Evolutionary conservation across 306 rosid genomes (phyloP).

Genomic region (Mimosa pudica): DNA sequence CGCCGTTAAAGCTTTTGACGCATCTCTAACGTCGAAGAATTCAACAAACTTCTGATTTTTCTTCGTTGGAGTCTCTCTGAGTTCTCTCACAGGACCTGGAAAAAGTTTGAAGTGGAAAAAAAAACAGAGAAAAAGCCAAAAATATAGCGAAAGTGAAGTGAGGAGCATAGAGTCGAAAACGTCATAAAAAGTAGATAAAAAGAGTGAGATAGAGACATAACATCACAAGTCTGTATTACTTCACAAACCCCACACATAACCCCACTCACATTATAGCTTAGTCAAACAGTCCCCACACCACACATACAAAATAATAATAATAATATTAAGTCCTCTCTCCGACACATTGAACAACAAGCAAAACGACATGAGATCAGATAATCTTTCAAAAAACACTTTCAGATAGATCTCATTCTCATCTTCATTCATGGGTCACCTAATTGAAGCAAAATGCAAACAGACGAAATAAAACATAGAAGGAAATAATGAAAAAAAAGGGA

Average conservation of each 20-base stretch:
- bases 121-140: neutral
- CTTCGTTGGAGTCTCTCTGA: conserved; percentile 74
- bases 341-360: conserved; percentile 2
- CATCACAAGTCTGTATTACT: neutral
- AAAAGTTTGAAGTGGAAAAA: neutral
- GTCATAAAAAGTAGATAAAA: conserved; percentile 14
- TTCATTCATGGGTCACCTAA: neutral
- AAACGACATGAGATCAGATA: conserved; percentile 5
- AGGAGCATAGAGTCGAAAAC: neutral
- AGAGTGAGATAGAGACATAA: conserved; percentile 37
- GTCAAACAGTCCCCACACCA: conserved; percentile 17
- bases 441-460: neutral
- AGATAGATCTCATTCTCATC: conserved; percentile 21
- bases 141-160: neutral
- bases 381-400: conserved; percentile 14
- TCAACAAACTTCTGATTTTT: conserved; percentile 81
- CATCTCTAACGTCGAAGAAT: conserved; percentile 77
- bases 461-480: neutral
- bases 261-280: neutral
- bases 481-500: neutral
- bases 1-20: conserved; percentile 62
- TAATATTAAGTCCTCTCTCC: neutral
- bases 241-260: neutral
- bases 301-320: neutral
- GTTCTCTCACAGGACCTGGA: conserved; percentile 77